Evolutionary conservation across 2,329 filamentous ascomycete genomes (phyloP).

Genomic region (Xylaria sp.): DNA sequence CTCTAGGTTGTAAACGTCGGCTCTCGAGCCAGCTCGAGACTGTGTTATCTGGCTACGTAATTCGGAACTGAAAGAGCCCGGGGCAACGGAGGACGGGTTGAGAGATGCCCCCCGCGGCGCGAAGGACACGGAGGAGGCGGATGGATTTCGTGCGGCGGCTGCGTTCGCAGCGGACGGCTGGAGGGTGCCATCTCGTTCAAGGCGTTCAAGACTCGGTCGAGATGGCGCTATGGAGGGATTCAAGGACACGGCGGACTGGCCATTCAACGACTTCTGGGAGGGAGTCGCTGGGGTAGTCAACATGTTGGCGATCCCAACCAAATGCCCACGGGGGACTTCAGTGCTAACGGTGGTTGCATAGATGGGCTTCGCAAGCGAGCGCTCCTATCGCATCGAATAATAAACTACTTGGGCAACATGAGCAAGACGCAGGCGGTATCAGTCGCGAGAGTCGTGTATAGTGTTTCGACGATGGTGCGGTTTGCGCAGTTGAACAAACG

Average conservation of each 20-base stretch:
- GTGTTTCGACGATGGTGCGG: not conserved
- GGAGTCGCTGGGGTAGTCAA: slow-evolving; percentile 65
- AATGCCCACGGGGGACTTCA: slow-evolving; percentile 47
- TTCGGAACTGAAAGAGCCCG: slow-evolving; percentile 91
- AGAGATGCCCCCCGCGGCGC: slow-evolving; percentile 75
- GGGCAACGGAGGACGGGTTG: slow-evolving; percentile 74
- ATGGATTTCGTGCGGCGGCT: slow-evolving; percentile 59
- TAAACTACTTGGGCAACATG: slow-evolving; percentile 23
- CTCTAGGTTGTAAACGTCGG: slow-evolving; percentile 63
- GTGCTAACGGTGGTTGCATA: slow-evolving; percentile 42
- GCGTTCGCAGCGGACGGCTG: slow-evolving; percentile 57
- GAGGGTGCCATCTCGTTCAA: slow-evolving; percentile 57
- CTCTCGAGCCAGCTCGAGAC: slow-evolving; percentile 71
- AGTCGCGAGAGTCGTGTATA: not conserved
- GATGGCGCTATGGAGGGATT: slow-evolving; percentile 52
- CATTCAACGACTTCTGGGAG: slow-evolving; percentile 63
- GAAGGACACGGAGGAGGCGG: slow-evolving; percentile 69
- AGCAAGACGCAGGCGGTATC: slow-evolving; percentile 18
- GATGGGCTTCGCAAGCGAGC: slow-evolving; percentile 35
- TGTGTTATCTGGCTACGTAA: slow-evolving; percentile 77
- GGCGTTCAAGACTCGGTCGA: slow-evolving; percentile 67
- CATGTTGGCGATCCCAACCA: slow-evolving; percentile 56
- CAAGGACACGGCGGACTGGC: slow-evolving; percentile 55
- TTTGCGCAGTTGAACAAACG: slow-evolving; percentile 13
- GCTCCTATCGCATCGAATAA: slow-evolving; percentile 20